Conservation (phyloP, 192 early-diverging fungal genomes). For the Geranomyces michiganensis region DNA sequence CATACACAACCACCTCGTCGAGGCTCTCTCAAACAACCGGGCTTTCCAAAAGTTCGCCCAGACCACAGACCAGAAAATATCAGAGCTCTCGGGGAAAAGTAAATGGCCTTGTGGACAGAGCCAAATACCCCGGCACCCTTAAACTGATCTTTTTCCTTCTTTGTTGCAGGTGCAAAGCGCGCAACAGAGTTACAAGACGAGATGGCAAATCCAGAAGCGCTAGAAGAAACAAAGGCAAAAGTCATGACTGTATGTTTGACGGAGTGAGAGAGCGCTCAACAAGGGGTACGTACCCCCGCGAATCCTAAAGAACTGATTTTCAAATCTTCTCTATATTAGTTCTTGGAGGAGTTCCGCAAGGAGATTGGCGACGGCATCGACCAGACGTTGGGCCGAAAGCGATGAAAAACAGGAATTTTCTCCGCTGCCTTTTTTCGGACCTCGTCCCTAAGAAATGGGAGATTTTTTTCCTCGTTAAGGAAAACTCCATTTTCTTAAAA, state of each 20-base stretch:
- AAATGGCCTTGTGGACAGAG: background rate
- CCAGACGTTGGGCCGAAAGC: constrained; percentile 6
- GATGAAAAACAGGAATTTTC: background rate
- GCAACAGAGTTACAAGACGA: constrained; percentile 23
- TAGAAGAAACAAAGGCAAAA: constrained; percentile 25
- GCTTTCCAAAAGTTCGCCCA: constrained; percentile 19
- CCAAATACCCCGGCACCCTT: background rate
- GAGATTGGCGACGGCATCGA: constrained; percentile 13
- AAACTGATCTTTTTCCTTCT: background rate
- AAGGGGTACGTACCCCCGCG: no score
- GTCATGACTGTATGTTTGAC: constrained; percentile 15
- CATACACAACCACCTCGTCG: constrained; percentile 27
- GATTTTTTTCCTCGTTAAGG: no score
- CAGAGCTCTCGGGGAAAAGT: constrained; percentile 30
- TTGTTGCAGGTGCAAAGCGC: constrained; percentile 3
- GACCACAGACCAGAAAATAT: constrained; percentile 25
- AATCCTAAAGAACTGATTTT: background rate
- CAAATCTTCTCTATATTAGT: background rate
- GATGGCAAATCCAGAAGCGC: constrained; percentile 16
- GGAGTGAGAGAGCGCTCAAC: no score
- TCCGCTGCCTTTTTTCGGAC: no score
- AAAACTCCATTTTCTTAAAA: no score
- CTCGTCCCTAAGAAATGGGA: no score
- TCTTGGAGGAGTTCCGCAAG: constrained; percentile 34
- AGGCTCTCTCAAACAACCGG: constrained; percentile 26